A percentile compares a stretch with the other conserved stretches of the same genome.
phyloP scores from a whole-genome alignment of 2,329 filamentous ascomycete genomes.

The Chrysosporium queenslandicum region DNA sequence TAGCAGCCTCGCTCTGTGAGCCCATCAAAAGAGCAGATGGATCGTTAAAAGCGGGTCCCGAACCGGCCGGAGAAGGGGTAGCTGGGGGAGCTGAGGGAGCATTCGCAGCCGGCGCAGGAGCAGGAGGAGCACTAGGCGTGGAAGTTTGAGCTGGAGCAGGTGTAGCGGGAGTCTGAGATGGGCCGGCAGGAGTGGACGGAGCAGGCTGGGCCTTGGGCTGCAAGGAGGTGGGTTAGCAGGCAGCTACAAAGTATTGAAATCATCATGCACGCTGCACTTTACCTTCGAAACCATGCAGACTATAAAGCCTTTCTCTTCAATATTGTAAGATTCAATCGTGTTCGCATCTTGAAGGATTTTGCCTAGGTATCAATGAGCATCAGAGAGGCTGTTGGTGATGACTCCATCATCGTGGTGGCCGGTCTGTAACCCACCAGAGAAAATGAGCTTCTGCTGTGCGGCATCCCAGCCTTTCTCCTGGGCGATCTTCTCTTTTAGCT shows the following conservation, averaged over 20 bases:
- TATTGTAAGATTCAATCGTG: constrained; percentile 92
- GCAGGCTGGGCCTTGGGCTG: constrained; percentile 46
- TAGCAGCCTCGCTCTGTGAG: constrained; percentile 66
- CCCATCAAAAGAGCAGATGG: constrained; percentile 80
- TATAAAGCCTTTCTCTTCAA: constrained; percentile 98
- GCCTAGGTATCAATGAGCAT: constrained; percentile 46
- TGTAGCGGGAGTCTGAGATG: constrained; percentile 31
- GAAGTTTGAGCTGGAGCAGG: constrained; percentile 15
- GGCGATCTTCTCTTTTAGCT: constrained; percentile 86
- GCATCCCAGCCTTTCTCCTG: constrained; percentile 91
- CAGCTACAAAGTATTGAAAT: background rate
- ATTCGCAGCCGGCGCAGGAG: constrained; percentile 16
- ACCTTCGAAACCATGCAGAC: constrained; percentile 99
- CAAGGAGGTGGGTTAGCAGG: constrained; percentile 18
- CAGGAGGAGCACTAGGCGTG: constrained; percentile 14
- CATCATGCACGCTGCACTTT: constrained; percentile 17
- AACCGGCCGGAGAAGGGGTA: constrained; percentile 17
- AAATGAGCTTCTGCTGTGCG: constrained; percentile 88
- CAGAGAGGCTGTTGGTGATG: background rate
- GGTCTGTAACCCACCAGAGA: constrained; percentile 62
- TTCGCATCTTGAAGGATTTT: constrained; percentile 98
- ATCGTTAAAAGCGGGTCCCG: constrained; percentile 50
- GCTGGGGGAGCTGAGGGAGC: constrained; percentile 14
- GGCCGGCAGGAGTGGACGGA: constrained; percentile 22
- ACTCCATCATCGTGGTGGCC: background rate